phyloP scores from a whole-genome alignment of 305 asterid species.

The Fraxinus greggii region DNA sequence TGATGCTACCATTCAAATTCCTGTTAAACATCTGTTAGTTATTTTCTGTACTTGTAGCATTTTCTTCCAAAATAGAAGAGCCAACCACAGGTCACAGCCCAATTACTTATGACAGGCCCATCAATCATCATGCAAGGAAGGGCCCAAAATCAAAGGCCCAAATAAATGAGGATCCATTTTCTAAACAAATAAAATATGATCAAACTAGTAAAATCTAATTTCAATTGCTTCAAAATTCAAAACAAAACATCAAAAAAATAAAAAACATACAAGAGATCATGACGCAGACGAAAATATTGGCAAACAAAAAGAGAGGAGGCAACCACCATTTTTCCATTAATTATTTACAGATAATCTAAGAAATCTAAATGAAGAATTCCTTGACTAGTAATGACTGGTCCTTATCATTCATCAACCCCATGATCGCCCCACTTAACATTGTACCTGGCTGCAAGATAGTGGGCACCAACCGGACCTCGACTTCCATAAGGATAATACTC shows the following conservation, averaged over 20 bases:
- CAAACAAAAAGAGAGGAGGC: neutral
- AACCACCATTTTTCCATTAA: neutral
- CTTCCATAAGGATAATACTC: constrained; percentile 93
- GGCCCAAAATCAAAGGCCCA: neutral
- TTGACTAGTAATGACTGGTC: neutral
- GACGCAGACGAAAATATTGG: neutral
- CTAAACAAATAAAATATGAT: neutral
- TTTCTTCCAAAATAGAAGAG: too few species aligned
- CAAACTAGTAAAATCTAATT: neutral
- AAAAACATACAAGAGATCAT: neutral
- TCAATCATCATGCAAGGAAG: neutral
- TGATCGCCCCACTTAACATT: constrained; percentile 93
- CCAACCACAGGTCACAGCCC: neutral
- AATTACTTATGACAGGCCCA: neutral
- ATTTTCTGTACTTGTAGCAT: too few species aligned
- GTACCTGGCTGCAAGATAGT: constrained; percentile 80
- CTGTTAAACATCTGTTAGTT: too few species aligned
- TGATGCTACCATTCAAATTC: too few species aligned
- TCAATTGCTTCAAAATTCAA: neutral
- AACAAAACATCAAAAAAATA: neutral
- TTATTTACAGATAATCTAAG: neutral
- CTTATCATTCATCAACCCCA: constrained; percentile 38
- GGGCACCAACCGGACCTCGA: constrained; percentile 94
- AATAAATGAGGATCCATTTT: neutral
- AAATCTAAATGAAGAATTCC: neutral